Evolutionary conservation across 768 basidiomycete species (phyloP), one percentile per base, ranked within the genome.

Genomic region (Amanita muscaria): DNA sequence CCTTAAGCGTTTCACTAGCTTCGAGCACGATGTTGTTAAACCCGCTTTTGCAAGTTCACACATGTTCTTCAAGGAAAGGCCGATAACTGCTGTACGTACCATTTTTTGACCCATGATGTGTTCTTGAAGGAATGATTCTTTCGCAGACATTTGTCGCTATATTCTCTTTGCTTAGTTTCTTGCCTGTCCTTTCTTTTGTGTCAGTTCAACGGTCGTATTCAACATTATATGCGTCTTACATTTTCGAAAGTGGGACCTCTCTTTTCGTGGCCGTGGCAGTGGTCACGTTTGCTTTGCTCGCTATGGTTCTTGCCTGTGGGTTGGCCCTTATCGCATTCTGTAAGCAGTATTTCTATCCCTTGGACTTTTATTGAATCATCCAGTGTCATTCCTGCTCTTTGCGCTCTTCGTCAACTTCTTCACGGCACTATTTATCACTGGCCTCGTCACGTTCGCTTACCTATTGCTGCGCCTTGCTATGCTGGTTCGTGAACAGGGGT

Each of bases 11-110:
- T 31, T 34, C 40, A 19, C 19, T 35, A 74, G 72, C 36, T 67
- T 74, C 35, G 72, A 74, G 51, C 57, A 61, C 21, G 53, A 63
- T 16, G 72, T 71, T 50, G 72, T 64, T 4, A 68, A 66, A 15
- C 72, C 72, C 23, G 57, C 66, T 31, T 43, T 70, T 23, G 55
- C 42, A 19, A 56, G 57, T 7, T 55, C 60, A 11, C 53, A 59
- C 21, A 50, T 49, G n/a, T 64, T 62, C 38, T 63, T 66, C 48
- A 57, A 66, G 16, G 56, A 59, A 16, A 53, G 57, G 41, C 64
- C 65, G 12, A 56, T 66, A 40, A 46, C 53, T 22, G 60, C 65
- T n/a, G 66, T 66, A 48, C 18, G 62, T 59, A 43, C 32, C 19
- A 34, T 16, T 37, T 23, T n/a, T 11, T 11, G 7, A 34, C n/a